Percentiles rank a stretch among this genome's conserved stretches.
These are phyloP conservation scores for Ascobolus immersus DNA, from an alignment of 495 filamentous ascomycete species.

Conservation along the genomic window DNA sequence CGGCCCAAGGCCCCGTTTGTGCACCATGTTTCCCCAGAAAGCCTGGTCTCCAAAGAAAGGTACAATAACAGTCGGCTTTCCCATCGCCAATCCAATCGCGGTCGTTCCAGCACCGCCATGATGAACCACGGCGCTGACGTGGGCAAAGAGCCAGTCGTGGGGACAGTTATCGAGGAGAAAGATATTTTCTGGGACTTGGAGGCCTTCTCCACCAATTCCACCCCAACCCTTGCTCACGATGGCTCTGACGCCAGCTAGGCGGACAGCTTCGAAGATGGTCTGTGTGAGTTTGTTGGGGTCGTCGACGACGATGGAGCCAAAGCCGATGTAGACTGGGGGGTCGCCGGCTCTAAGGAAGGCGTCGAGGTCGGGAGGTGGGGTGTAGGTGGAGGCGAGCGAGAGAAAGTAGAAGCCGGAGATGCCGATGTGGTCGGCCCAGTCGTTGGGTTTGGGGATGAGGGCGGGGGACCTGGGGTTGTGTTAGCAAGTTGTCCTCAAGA, in stretches of 20 bases:
- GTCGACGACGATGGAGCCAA: slow-evolving; percentile 44
- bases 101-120: slow-evolving; percentile 45
- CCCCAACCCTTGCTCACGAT: slow-evolving; percentile 44
- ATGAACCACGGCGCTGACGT: slow-evolving; percentile 32
- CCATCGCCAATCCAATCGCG: slow-evolving; percentile 36
- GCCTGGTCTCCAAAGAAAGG: slow-evolving; percentile 52
- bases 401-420: slow-evolving; percentile 42
- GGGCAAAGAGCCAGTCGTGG: slow-evolving; percentile 43
- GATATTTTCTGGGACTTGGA: slow-evolving; percentile 29
- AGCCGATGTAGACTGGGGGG: slow-evolving; percentile 38
- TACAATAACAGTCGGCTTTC: slow-evolving; percentile 38
- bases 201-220: slow-evolving; percentile 26
- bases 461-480: slow-evolving; percentile 23
- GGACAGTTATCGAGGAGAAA: slow-evolving; percentile 40
- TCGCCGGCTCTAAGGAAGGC: slow-evolving; percentile 27
- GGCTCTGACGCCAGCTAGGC: slow-evolving; percentile 31
- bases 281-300: slow-evolving; percentile 34
- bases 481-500: too few relatives aligned
- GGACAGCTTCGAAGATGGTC: slow-evolving; percentile 36
- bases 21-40: slow-evolving; percentile 62
- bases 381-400: slow-evolving; percentile 32
- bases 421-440: slow-evolving; percentile 37
- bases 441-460: slow-evolving; percentile 36
- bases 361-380: slow-evolving; percentile 27
- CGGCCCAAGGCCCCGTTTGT: slow-evolving; percentile 33